Percentiles rank a stretch among this genome's conserved stretches.
Evolutionary conservation across 495 filamentous ascomycete species (phyloP).

Genomic region (Tuber microsphaerosporum): DNA sequence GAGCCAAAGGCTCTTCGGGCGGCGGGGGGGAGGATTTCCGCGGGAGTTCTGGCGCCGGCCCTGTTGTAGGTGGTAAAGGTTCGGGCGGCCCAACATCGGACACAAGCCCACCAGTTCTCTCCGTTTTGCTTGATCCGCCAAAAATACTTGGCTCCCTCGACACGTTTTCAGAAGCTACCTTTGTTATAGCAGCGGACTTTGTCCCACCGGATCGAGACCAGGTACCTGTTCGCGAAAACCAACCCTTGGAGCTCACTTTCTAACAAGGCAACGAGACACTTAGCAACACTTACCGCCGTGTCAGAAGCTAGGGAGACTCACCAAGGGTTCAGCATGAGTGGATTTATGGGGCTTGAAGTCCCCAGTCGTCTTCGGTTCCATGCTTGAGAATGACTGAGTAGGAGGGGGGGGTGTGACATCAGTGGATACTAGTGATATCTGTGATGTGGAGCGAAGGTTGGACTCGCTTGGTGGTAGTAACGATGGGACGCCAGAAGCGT

Average conservation of each 20-base stretch:
- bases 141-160: constrained; percentile 16
- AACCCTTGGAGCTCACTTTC: constrained; percentile 28
- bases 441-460: constrained; percentile 20
- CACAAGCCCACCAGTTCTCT: constrained; percentile 1
- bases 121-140: constrained; percentile 13
- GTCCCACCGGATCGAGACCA: constrained; percentile 28
- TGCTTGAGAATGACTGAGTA: constrained; percentile 13
- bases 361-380: constrained; percentile 27
- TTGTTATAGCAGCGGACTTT: constrained; percentile 27
- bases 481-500: constrained; percentile 27
- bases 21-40: constrained; percentile 15
- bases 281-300: constrained; percentile 5
- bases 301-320: constrained; percentile 16
- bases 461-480: constrained; percentile 24
- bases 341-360: constrained; percentile 12
- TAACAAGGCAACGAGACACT: constrained; percentile 17
- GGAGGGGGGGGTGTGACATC: constrained; percentile 17
- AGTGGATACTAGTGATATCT: constrained; percentile 11
- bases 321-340: constrained; percentile 35
- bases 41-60: constrained; percentile 11
- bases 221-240: constrained; percentile 34
- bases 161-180: constrained; percentile 24
- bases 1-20: constrained; percentile 10
- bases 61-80: constrained; percentile 9
- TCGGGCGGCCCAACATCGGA: constrained; percentile 6